A percentile compares a stretch with the other conserved stretches of the same genome.
These are phyloP conservation scores for Aspergillus luchuensis DNA, from an alignment of 2,329 filamentous ascomycete species.

Conservation along the genomic window DNA sequence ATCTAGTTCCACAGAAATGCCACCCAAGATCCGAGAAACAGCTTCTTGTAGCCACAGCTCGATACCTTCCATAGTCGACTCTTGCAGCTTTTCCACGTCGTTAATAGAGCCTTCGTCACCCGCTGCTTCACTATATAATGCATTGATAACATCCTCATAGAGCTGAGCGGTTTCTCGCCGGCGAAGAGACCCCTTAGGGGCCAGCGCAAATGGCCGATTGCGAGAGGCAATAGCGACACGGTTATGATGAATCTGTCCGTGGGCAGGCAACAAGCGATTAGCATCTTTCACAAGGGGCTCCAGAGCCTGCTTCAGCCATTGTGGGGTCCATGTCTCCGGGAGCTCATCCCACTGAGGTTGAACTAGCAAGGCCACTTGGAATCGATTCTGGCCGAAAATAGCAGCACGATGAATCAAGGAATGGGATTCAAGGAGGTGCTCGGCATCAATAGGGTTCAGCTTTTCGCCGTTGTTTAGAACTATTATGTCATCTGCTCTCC, in stretches of 20 bases:
- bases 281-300: slow-evolving; percentile 39
- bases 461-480: slow-evolving; percentile 39
- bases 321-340: slow-evolving; percentile 15
- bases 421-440: slow-evolving; percentile 35
- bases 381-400: slow-evolving; percentile 36
- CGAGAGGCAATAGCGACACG: slow-evolving; percentile 45
- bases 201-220: slow-evolving; percentile 46
- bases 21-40: not conserved
- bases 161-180: slow-evolving; percentile 8
- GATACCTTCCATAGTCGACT: not conserved
- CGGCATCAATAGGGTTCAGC: slow-evolving; percentile 45
- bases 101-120: too few relatives aligned
- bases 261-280: slow-evolving; percentile 42
- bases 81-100: not conserved
- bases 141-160: slow-evolving; percentile 19
- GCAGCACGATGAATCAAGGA: slow-evolving; percentile 32
- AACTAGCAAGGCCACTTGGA: slow-evolving; percentile 39
- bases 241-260: slow-evolving; percentile 45
- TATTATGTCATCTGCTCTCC: slow-evolving; percentile 45
- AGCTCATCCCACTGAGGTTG: slow-evolving; percentile 31
- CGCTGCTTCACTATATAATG: not conserved
- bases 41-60: not conserved
- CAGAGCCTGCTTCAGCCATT: slow-evolving; percentile 45
- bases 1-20: not conserved
- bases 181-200: slow-evolving; percentile 44